Base-by-base conservation (phyloP, 2,329 filamentous ascomycete genomes). In the Ceratocystis alfenasii region DNA sequence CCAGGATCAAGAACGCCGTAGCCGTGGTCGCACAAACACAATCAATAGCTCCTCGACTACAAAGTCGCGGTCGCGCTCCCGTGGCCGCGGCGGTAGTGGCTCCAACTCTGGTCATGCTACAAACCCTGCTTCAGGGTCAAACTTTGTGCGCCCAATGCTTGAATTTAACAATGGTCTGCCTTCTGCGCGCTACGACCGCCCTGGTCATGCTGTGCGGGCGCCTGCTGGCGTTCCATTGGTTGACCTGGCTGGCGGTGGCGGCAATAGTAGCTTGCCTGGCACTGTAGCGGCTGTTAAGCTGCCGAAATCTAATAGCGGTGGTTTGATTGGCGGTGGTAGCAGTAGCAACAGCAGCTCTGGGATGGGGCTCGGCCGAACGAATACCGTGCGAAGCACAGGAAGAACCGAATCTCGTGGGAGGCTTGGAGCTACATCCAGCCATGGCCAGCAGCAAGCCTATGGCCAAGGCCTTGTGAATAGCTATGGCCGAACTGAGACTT, bases 131-230 rank as follows among this genome's bases (percentile, higher is more conserved):
- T 8, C 55, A 5, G 61, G 62, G 25, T 33, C 48, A 15, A 25
- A n/a, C 67, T 12, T 60, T 63, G 66, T 66, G 22, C 66, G 69
- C 5, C 68, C 70, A 44, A 78, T 91, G 5, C 75, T 91, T 36
- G 87, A 89, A 71, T 78, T 90, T 50, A 85, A 70, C 45, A 71
- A 84, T 0, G 84, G 85, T 0, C 78, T 79, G 62, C 87, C 86
- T 71, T 78, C 81, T 62, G 85, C 88, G 68, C 86, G 80, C 68
- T 78, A 77, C 60, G 80, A 81, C 62, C 78, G 80, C 17, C 80
- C 80, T 67, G 83, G 83, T 3, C 76, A 75, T 57, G 78, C 77
- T 22, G 74, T 80, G n/a, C 75, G 74, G 12, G 74, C 74, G 3
- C 74, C 76, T 0, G 70, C 72, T 1, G 77, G 77, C 20, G 74